Conservation (phyloP, 176 grass and related monocot species). For the Paspalum notatum region DNA sequence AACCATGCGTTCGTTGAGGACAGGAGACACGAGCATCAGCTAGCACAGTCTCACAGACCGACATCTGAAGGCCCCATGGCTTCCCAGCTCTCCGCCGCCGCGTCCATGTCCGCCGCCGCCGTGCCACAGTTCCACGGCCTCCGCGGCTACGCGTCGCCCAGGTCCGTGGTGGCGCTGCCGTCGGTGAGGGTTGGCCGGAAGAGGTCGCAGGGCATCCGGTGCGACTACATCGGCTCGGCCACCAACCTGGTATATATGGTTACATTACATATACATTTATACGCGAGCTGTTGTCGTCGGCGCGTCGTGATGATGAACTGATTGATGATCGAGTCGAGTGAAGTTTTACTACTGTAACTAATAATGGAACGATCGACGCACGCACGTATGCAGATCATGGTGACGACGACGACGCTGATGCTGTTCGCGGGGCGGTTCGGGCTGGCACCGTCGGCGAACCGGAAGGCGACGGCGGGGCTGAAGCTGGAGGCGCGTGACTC, state of each 20-base stretch:
- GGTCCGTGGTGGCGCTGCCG: conserved; percentile 58
- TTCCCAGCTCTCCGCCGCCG: conserved; percentile 63
- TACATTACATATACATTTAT: no score
- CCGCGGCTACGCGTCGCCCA: conserved; percentile 51
- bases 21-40: no score
- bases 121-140: conserved; percentile 71
- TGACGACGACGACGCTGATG: conserved; percentile 93
- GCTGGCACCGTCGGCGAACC: conserved; percentile 93
- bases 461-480: conserved; percentile 88
- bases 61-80: conserved; percentile 48
- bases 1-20: background rate
- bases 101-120: conserved; percentile 51
- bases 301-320: no score
- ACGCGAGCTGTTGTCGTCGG: no score
- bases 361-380: background rate
- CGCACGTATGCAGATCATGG: conserved; percentile 67
- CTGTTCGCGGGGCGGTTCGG: conserved; percentile 90
- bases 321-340: no score
- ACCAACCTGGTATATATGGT: conserved; percentile 81
- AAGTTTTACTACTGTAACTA: no score
- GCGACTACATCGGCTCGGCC: conserved; percentile 86
- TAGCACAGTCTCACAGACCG: no score
- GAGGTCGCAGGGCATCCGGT: conserved; percentile 70
- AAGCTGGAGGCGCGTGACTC: conserved; percentile 86
- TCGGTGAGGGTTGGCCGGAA: conserved; percentile 40